A percentile compares a stretch with the other conserved stretches of the same genome.
phyloP scores from a whole-genome alignment of 192 early-diverging fungal species.

The Obelidium mucronatum region DNA sequence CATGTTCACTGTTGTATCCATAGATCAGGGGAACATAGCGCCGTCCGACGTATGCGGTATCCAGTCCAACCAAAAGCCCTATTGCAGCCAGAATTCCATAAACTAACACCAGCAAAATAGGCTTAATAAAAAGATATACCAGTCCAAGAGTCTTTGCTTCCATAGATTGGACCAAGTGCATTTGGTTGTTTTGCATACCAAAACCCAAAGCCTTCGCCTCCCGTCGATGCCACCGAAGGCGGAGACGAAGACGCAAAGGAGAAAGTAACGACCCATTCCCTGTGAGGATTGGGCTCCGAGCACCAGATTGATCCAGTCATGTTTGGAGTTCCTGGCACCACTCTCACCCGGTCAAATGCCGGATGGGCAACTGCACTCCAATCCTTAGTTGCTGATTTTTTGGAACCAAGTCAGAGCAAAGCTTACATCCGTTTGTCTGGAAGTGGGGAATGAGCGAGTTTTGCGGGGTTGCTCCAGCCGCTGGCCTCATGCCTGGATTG shows the following conservation, averaged over 20 bases:
- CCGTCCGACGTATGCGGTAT: slow-evolving; percentile 15
- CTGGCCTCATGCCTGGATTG: background rate
- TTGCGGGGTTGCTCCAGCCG: background rate
- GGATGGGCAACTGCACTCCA: slow-evolving; percentile 39
- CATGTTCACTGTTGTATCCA: slow-evolving; percentile 68
- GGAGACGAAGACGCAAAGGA: slow-evolving; percentile 63
- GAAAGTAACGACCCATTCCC: slow-evolving; percentile 76
- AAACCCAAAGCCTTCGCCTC: slow-evolving; percentile 78
- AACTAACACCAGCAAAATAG: background rate
- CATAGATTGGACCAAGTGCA: slow-evolving; percentile 66
- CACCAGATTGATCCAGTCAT: slow-evolving; percentile 68
- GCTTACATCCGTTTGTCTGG: slow-evolving; percentile 31
- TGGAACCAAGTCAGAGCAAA: too few relatives aligned
- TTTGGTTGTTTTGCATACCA: slow-evolving; percentile 73
- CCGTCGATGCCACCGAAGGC: slow-evolving; percentile 39
- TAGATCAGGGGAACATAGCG: slow-evolving; percentile 61
- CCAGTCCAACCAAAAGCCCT: slow-evolving; percentile 8
- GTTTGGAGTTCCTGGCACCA: slow-evolving; percentile 65
- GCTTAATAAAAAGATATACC: slow-evolving; percentile 27
- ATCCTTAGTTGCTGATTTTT: too few relatives aligned
- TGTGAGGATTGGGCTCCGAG: slow-evolving; percentile 61
- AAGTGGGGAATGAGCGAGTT: slow-evolving; percentile 39
- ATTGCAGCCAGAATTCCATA: background rate
- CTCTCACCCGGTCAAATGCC: slow-evolving; percentile 41
- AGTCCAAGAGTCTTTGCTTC: slow-evolving; percentile 67